A percentile compares a stretch with the other conserved stretches of the same genome.
phyloP scores from a whole-genome alignment of 1,139 yeast genomes.

The Zhuliangozyma blackwelliae region DNA sequence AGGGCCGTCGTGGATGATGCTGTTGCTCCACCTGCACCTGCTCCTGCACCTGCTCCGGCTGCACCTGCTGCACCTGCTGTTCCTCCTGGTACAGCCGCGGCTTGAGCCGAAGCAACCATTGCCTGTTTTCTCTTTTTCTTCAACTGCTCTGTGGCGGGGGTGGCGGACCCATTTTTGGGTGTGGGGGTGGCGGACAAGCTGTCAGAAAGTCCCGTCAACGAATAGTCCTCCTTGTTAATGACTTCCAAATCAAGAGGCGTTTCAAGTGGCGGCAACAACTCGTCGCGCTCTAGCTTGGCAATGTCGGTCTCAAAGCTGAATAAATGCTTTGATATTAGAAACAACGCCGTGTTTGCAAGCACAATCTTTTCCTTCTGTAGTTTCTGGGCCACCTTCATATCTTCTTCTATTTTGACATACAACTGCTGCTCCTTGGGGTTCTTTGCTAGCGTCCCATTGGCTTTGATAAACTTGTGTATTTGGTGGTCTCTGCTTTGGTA shows the following conservation, averaged over 20 bases:
- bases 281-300: conserved; percentile 72
- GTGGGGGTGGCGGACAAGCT: conserved; percentile 29
- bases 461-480: conserved; percentile 76
- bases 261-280: conserved; percentile 61
- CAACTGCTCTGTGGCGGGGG: conserved; percentile 21
- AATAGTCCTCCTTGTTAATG: conserved; percentile 9
- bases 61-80: conserved; percentile 2
- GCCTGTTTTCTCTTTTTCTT: conserved; percentile 23
- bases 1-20: conserved; percentile 1
- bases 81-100: not conserved
- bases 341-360: conserved; percentile 79
- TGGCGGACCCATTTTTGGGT: conserved; percentile 22
- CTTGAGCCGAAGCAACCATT: conserved; percentile 11
- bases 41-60: conserved; percentile 1
- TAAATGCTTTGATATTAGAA: conserved; percentile 70
- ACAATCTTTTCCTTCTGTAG: conserved; percentile 76
- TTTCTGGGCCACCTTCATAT: conserved; percentile 54
- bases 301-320: conserved; percentile 71
- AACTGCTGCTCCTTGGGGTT: conserved; percentile 79
- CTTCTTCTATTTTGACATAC: conserved; percentile 65
- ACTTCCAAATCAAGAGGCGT: conserved; percentile 17
- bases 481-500: conserved; percentile 71
- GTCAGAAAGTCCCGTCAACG: conserved; percentile 18
- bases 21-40: conserved; percentile 1
- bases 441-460: conserved; percentile 76